Base-by-base conservation (phyloP, 1,284 basidiomycete genomes). In the Neonothopanus nambi region DNA sequence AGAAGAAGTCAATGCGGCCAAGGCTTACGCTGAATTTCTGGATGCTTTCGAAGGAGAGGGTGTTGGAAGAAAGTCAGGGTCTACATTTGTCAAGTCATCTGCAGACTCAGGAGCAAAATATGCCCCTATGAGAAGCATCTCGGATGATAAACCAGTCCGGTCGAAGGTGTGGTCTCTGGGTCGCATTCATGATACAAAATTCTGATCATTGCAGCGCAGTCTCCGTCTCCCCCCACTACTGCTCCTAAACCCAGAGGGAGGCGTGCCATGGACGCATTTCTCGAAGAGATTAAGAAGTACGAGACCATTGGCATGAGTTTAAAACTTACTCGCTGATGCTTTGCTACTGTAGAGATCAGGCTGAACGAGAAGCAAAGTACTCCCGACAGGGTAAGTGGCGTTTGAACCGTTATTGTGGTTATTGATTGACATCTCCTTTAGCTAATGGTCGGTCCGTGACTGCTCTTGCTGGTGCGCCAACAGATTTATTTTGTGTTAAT, bases 251-350 rank as follows among this genome's bases (percentile, higher is more conserved):
- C 89, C 0, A 94, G 91, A 66, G 95, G 95, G 6, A 95, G 93
- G 67, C 83, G 94, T 43, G 92, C 90, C 0, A 97, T 97, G 92
- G 94, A 96, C 68, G 73, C 85, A 2, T 98, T 97, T 67, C 74
- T 97, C 43, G 92, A 95, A 63, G 93, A 96, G 70, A 91, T 97
- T 58, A 98, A 97, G 71, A 82, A 82, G 94, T 91, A 15, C 28
- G 21, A 24, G 17, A 3, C 35, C 58, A 43, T 57, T 33, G 24
- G 36, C 44, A 33, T 40, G 36, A 55, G 26, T 54, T 55, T n/a
- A 23, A 51, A 53, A 37, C 36, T 52, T 8, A 45, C 13, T 33
- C 13, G 46, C 40, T 48, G n/a, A 40, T 35, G 20, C 21, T n/a
- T 35, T 28, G 15, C 21, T 28, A 37, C 26, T 24, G 18, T 57